A percentile compares a stretch with the other conserved stretches of the same genome.
These are phyloP conservation scores for Aquanectria penicillioides DNA, from an alignment of 2,329 filamentous ascomycete genomes.

Conservation along the genomic window DNA sequence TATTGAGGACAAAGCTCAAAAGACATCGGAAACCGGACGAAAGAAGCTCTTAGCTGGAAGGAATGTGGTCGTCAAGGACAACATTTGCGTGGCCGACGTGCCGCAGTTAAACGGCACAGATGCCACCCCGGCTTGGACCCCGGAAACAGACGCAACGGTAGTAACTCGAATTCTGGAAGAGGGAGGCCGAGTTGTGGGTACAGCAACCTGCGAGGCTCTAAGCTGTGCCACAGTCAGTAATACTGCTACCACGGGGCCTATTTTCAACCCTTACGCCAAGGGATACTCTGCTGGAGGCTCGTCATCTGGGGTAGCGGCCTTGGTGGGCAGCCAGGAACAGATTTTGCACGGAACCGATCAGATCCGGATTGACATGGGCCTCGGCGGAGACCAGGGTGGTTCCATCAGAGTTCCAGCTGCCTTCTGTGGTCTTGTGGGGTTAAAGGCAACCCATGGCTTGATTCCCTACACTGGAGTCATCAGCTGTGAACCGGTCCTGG, in stretches of 20 bases:
- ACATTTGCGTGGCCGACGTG: not conserved
- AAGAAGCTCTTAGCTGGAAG: not conserved
- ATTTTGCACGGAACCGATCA: not conserved
- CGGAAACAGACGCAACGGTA: not conserved
- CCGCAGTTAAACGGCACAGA: not conserved
- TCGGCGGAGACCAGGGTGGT: not conserved
- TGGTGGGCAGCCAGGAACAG: not conserved
- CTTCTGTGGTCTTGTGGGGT: not conserved
- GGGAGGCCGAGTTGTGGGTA: not conserved
- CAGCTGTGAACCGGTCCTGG: constrained; percentile 1
- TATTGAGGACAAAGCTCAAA: not conserved
- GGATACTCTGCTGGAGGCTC: not conserved
- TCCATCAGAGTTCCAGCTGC: not conserved
- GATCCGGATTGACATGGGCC: not conserved
- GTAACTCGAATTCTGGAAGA: not conserved
- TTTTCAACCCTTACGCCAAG: constrained; percentile 53
- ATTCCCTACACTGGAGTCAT: constrained; percentile 1
- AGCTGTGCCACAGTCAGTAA: constrained; percentile 1
- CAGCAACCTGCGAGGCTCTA: not conserved
- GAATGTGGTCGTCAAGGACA: not conserved
- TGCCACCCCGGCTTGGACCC: not conserved
- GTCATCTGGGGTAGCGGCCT: not conserved
- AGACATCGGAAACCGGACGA: not conserved
- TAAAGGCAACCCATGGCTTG: not conserved
- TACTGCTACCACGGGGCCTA: constrained; percentile 48